Base-by-base conservation (phyloP, 1,284 basidiomycete species). In the Ganoderma resinaceum region DNA sequence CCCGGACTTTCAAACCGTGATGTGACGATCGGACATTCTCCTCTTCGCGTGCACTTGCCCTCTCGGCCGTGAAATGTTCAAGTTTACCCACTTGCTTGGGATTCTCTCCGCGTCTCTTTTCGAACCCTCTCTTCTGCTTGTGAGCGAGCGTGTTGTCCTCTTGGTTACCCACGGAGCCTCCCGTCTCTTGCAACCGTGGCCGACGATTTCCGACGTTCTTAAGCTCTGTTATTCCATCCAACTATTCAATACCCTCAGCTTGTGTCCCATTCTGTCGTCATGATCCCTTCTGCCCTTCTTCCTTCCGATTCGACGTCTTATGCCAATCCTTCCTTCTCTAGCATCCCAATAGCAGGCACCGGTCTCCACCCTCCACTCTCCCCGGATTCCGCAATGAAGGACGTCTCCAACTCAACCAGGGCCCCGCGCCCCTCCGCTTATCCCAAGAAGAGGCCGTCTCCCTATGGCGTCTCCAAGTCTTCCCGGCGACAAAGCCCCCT, bases 401-500 rank as follows among this genome's bases (percentile, higher is more conserved):
- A 94, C 82, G 82, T 86, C 70, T 86, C 90, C 43, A 81, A 87
- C 76, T 84, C 87, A 40, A 85, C 83, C 78, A 87, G 86, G 76
- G 82, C 84, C 72, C 83, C 88, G 71, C 89, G 91, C 78, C 87
- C 84, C 70, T 80, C 86, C 65, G 83, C 89, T 70, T 94, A 94
- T 74, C 90, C 91, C 63, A 93, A 89, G 89, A 94, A 91, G 80
- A 91, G 91, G 68, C 92, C 92, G 26, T 93, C 92, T 37, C 93
- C 92, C 37, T 82, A 91, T 80, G 92, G 92, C 76, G 82, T 94
- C 71, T 85, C 85, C 61, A 94, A 94, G 79, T 79, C 82, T 31
- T 71, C 70, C 8, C 53, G 69, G 59, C 85, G 87, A 61, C 77
- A 79, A 42, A 80, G 79, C 11, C 79, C 91, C 58, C 85, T 89